A percentile compares a stretch with the other conserved stretches of the same genome.
Conservation (phyloP, 495 filamentous ascomycete species). For the Achaetomiella virescens region DNA sequence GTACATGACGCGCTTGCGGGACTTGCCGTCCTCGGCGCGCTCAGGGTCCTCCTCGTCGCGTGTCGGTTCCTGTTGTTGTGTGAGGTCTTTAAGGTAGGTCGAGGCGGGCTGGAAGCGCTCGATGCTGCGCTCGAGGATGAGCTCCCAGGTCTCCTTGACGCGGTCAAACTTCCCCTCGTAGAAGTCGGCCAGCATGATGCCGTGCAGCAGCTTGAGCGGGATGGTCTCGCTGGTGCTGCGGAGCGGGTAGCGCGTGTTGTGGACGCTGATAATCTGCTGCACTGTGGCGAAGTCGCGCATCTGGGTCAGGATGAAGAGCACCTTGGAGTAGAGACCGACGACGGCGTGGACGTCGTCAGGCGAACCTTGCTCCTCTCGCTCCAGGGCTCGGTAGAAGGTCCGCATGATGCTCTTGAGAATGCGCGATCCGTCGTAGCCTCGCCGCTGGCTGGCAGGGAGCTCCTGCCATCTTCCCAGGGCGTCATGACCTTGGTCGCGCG, state of each 20-base stretch:
- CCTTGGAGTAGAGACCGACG: slow-evolving; percentile 45
- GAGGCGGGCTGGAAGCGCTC: slow-evolving; percentile 28
- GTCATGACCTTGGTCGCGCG: slow-evolving; percentile 30
- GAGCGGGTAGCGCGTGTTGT: slow-evolving; percentile 32
- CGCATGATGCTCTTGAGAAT: slow-evolving; percentile 27
- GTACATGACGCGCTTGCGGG: slow-evolving; percentile 39
- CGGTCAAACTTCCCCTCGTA: slow-evolving; percentile 49
- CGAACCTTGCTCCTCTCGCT: slow-evolving; percentile 2
- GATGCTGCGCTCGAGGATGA: slow-evolving; percentile 48
- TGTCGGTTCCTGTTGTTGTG: background rate
- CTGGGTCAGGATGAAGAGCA: slow-evolving; percentile 58
- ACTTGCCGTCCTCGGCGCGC: background rate
- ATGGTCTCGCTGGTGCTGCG: slow-evolving; percentile 22
- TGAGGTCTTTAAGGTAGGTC: background rate
- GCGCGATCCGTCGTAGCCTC: slow-evolving; percentile 15
- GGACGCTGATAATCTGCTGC: slow-evolving; percentile 52
- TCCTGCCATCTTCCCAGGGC: slow-evolving; percentile 31
- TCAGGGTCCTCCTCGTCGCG: background rate
- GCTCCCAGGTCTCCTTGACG: slow-evolving; percentile 60
- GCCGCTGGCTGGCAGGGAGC: slow-evolving; percentile 16
- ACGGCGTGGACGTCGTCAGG: slow-evolving; percentile 33
- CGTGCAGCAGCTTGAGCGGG: slow-evolving; percentile 55
- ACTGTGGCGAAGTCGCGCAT: slow-evolving; percentile 49
- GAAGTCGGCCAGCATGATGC: slow-evolving; percentile 59
- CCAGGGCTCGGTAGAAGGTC: slow-evolving; percentile 17